phyloP scores from a whole-genome alignment of 208 protist species.

The Wallacemonas sp. region DNA sequence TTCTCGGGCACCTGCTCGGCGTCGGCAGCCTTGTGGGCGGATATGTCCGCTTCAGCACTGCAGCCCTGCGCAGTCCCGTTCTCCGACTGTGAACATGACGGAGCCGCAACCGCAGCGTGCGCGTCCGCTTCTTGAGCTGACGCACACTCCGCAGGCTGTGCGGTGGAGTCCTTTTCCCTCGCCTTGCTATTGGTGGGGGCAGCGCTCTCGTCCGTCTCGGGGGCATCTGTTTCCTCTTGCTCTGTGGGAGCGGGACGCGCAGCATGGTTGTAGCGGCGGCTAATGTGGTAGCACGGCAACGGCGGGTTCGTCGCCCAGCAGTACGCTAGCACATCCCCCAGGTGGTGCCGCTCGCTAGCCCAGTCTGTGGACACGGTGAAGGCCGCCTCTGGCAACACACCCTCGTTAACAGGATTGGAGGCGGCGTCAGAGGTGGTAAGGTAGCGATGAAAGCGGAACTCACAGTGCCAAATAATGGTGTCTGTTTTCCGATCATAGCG shows the following conservation, averaged over 20 bases:
- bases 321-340: conserved; percentile 68
- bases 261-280: conserved; percentile 72
- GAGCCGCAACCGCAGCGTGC: too few species aligned
- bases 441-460: conserved; percentile 65
- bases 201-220: background rate
- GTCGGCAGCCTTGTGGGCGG: background rate
- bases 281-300: conserved; percentile 77
- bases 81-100: too few species aligned
- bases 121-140: background rate
- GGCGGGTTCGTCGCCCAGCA: conserved; percentile 74
- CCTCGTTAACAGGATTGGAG: background rate
- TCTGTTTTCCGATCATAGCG: conserved; percentile 65
- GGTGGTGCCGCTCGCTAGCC: conserved; percentile 71
- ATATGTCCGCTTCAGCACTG: background rate
- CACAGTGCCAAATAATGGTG: conserved; percentile 81
- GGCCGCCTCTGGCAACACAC: background rate
- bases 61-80: too few species aligned
- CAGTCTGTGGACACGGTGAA: conserved; percentile 70
- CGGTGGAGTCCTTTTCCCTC: background rate
- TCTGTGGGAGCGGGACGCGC: background rate
- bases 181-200: background rate
- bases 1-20: background rate
- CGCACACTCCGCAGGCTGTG: background rate
- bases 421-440: background rate
- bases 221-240: background rate